Evolutionary conservation across 805 yeast genomes (phyloP).

Genomic region (Helenozyma baotianmanensis): DNA sequence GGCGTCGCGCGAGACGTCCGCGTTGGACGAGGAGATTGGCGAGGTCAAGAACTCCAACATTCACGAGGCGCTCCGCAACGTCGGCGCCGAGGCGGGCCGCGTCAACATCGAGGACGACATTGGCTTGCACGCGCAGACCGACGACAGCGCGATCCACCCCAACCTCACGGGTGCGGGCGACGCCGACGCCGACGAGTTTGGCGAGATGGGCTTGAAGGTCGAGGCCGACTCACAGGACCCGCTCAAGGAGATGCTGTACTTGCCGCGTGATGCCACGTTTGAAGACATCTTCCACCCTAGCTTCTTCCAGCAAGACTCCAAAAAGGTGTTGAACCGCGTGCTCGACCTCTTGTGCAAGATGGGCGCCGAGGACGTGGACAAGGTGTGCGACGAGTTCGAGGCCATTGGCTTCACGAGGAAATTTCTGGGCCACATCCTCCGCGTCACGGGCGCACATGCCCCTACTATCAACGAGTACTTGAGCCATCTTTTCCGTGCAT

Average conservation of each 20-base stretch:
- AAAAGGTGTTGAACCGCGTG: constrained; percentile 6
- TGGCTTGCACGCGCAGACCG: no score
- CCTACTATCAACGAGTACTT: constrained; percentile 10
- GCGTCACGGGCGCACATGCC: constrained; percentile 14
- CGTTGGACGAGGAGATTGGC: constrained; percentile 36
- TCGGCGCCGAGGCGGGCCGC: constrained; percentile 12
- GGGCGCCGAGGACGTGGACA: constrained; percentile 8
- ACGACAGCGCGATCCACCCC: constrained; percentile 14
- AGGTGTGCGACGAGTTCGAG: constrained; percentile 8
- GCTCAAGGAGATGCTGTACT: constrained; percentile 8
- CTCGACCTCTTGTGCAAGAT: constrained; percentile 5
- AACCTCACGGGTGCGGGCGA: constrained; percentile 10
- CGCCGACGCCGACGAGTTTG: constrained; percentile 6
- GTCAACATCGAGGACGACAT: constrained; percentile 12
- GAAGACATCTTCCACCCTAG: constrained; percentile 9
- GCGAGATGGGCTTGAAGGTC: constrained; percentile 8
- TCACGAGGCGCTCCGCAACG: constrained; percentile 15
- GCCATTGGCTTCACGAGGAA: constrained; percentile 11
- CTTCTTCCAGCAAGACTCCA: constrained; percentile 8
- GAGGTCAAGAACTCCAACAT: constrained; percentile 25
- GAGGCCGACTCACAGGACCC: constrained; percentile 12
- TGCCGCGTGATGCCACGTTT: constrained; percentile 7
- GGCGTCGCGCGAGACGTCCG: constrained; percentile 14
- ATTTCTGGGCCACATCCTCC: constrained; percentile 14
- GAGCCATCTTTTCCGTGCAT: constrained; percentile 4